These are phyloP conservation scores for Penicillium angulare DNA, from an alignment of 495 filamentous ascomycete species.

Conservation along the genomic window DNA sequence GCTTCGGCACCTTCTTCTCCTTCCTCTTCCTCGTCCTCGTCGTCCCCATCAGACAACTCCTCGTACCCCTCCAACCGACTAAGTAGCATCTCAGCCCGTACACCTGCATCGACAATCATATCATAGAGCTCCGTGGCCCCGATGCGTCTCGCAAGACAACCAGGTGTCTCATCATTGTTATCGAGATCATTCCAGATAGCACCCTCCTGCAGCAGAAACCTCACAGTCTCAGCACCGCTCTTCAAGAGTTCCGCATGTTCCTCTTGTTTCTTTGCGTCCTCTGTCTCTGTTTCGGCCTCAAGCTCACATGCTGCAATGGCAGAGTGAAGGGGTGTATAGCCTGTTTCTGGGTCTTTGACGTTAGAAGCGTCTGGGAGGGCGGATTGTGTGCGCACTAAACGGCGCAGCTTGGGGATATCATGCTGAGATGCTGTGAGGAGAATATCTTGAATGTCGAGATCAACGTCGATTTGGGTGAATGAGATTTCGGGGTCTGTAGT, in stretches of 20 bases:
- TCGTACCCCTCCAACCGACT: conserved; percentile 76
- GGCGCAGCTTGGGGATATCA: conserved; percentile 69
- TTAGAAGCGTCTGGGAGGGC: conserved; percentile 57
- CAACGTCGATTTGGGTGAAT: conserved; percentile 37
- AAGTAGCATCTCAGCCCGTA: conserved; percentile 84
- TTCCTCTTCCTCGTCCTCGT: conserved; percentile 48
- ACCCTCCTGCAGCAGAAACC: conserved; percentile 76
- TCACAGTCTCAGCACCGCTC: conserved; percentile 62
- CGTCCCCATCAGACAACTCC: conserved; percentile 60
- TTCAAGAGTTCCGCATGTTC: conserved; percentile 45
- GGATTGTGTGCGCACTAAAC: conserved; percentile 62
- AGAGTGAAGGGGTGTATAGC: conserved; percentile 83
- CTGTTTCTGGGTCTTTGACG: conserved; percentile 79
- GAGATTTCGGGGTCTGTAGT: conserved; percentile 23
- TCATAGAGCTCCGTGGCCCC: conserved; percentile 74
- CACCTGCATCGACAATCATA: conserved; percentile 85
- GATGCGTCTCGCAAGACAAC: conserved; percentile 76
- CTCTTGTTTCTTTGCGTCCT: conserved; percentile 13
- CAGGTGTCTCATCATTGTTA: conserved; percentile 80
- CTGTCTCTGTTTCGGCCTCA: no score
- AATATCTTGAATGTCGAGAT: conserved; percentile 51
- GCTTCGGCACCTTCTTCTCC: conserved; percentile 25
- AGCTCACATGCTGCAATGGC: conserved; percentile 82
- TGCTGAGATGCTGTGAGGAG: conserved; percentile 84
- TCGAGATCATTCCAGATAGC: conserved; percentile 98